phyloP scores from a whole-genome alignment of 1,139 yeast genomes.

The Kluyveromyces sp. region DNA sequence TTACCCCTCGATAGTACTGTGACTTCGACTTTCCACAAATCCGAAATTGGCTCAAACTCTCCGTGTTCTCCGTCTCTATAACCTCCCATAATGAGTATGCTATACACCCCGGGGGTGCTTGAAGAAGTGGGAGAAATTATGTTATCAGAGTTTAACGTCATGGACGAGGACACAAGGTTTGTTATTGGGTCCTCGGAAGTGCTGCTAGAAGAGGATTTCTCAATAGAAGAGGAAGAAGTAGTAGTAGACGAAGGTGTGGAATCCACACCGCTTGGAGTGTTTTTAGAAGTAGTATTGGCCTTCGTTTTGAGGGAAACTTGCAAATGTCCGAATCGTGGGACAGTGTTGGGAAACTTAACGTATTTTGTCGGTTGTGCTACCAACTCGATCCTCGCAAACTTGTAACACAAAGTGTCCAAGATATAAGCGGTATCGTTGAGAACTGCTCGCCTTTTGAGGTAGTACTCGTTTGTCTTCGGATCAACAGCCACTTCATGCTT shows the following conservation, averaged over 20 bases:
- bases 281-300: not conserved
- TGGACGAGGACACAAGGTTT: constrained; percentile 8
- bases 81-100: constrained; percentile 41
- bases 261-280: not conserved
- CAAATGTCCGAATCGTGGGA: constrained; percentile 43
- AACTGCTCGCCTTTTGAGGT: constrained; percentile 32
- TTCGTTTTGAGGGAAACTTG: constrained; percentile 30
- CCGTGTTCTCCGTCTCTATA: constrained; percentile 29
- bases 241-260: constrained; percentile 4
- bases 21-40: constrained; percentile 43
- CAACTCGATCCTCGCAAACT: constrained; percentile 35
- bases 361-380: constrained; percentile 37
- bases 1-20: constrained; percentile 34
- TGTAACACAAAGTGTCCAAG: constrained; percentile 35
- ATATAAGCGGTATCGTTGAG: constrained; percentile 39
- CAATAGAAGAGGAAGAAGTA: constrained; percentile 5
- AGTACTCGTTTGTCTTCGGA: constrained; percentile 25
- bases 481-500: constrained; percentile 29
- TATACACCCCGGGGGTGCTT: constrained; percentile 16
- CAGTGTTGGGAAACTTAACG: constrained; percentile 34
- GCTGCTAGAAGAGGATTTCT: constrained; percentile 4
- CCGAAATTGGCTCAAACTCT: constrained; percentile 38
- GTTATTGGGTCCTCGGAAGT: constrained; percentile 6
- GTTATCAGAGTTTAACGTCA: constrained; percentile 6
- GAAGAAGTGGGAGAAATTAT: constrained; percentile 9